Base-by-base conservation (phyloP, 2,329 filamentous ascomycete genomes). In the Diaporthe vexans region DNA sequence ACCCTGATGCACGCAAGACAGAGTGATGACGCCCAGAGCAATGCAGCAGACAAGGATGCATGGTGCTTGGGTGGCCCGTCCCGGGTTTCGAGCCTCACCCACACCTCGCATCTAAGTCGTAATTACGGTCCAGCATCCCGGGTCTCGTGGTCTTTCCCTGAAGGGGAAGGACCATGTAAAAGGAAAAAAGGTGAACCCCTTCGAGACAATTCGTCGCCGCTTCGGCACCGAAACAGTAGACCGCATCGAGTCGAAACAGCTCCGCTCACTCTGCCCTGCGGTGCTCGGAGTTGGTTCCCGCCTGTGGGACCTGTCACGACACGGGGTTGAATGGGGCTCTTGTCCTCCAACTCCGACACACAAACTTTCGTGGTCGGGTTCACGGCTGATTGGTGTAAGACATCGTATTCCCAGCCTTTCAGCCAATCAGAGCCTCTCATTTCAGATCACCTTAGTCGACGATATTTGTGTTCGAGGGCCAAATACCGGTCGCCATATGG, bases 81-180 rank as follows among this genome's bases (percentile, higher is more conserved):
- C 59, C 59, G 37, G 59, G 40, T 46, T 61, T 61, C 58, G 59
- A 63, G 17, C 46, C 21, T 11, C 46, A 8, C 9, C 21, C 40
- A 35, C 43, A 65, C 63, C 63, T 67, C 63, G 63, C 46, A 26
- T 67, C 63, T 67, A 67, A 67, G 46, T 48, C 63, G 63, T 67
- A 67, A 52, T 52, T 67, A 52, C 63, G 63, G 46, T 17, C 43
- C 63, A 24, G 7, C 3, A 52, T 1, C 29, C 59, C 61, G 43
- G 43, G 29, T 35, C 46, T 67, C 61, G 61, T 67, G 43, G 43
- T 24, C 61, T 37, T 67, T 52, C 11, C 61, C 61, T 19, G 21
- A 51, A 24, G 26, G 29, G 63, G 63, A 67, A 67, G n/a, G 63
- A 52, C 21, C 7, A 2, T 67, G 46, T 52, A 52, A 67, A 26